A percentile compares a stretch with the other conserved stretches of the same genome.
These are phyloP conservation scores for Eragrostis nindensis DNA, from an alignment of 176 grass and related monocot species.

Conservation along the genomic window DNA sequence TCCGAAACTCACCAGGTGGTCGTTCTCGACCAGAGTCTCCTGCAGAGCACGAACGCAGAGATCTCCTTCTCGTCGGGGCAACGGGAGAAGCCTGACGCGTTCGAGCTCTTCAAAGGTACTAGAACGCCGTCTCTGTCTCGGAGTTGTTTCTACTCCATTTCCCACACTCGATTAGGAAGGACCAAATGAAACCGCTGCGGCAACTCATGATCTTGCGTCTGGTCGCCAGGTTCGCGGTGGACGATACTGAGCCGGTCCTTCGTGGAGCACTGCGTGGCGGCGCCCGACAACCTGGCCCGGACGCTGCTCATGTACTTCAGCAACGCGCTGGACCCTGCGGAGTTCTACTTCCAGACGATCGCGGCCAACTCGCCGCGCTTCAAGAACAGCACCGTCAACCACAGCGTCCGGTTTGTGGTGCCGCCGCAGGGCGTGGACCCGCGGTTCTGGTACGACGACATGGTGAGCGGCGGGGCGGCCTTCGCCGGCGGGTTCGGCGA, in stretches of 20 bases:
- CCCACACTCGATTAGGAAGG: background rate
- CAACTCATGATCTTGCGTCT: background rate
- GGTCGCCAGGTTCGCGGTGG: conserved; percentile 48
- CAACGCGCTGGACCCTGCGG: conserved; percentile 44
- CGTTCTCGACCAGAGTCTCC: conserved; percentile 52
- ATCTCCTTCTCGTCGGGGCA: conserved; percentile 43
- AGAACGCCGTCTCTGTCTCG: background rate
- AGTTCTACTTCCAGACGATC: conserved; percentile 72
- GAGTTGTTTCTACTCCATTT: background rate
- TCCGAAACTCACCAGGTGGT: conserved; percentile 20
- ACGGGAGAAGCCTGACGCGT: conserved; percentile 50
- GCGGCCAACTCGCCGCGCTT: conserved; percentile 55
- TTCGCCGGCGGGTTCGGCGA: conserved; percentile 54
- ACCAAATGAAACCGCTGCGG: background rate
- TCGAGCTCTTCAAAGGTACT: conserved; percentile 53
- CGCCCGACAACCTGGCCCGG: conserved; percentile 56
- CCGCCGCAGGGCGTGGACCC: background rate
- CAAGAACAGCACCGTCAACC: conserved; percentile 58
- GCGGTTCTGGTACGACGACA: conserved; percentile 39
- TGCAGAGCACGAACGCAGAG: conserved; percentile 53
- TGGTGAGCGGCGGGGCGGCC: conserved; percentile 47
- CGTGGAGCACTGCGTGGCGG: conserved; percentile 55
- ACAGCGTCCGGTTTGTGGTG: conserved; percentile 37
- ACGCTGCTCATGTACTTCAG: conserved; percentile 73
- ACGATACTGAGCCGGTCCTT: conserved; percentile 56